Evolutionary conservation across 2,329 filamentous ascomycete genomes (phyloP), one percentile per base, ranked within the genome.

Genomic region (Metarhizium sp.): DNA sequence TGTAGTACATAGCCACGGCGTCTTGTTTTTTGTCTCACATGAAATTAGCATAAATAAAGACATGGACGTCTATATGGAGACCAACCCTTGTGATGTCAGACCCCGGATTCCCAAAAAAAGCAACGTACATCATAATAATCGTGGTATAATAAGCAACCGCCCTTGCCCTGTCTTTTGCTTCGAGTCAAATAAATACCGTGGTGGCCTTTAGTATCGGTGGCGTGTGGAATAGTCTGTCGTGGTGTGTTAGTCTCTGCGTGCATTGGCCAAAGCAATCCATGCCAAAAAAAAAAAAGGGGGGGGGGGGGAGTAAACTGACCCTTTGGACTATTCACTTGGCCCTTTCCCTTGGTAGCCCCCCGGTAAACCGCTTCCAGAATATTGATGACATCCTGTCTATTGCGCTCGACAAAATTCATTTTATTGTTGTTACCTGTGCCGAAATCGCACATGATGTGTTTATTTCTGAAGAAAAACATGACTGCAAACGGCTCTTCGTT

Each of bases 391-490:
- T 99, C 94, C 71, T 97, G 92, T 75, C 99, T 97, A 68, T 99
- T 92, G 73, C 97, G 92, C 34, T 73, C 77, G 50, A 96, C 90
- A 86, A 90, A 96, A 69, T 96, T 96, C 63, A 96, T 78, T 72
- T 97, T 97, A 72, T 99, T 99, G 73, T 99, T 99, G 75, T 99
- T 96, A 61, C 94, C 94, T 2, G 94, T 99, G 50, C 92, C 92
- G 63, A 96, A 91, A 81, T 97, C 92, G 71, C 88, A 90, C 88
- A 95, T 95, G 84, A 97, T 97, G 74, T 96, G 91, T 71, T 99
- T 99, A 71, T 99, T 99, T 59, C 92, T 84, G 78, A 92, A 96
- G 79, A 96, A 96, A 78, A 78, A 95, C 88, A 96, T 96, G 72
- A 97, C 85, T 3, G 94, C 95, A 75, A 92, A 90, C 0, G 91